These are phyloP conservation scores for Rhodocollybia butyracea DNA, from an alignment of 768 basidiomycete genomes.

Conservation along the genomic window DNA sequence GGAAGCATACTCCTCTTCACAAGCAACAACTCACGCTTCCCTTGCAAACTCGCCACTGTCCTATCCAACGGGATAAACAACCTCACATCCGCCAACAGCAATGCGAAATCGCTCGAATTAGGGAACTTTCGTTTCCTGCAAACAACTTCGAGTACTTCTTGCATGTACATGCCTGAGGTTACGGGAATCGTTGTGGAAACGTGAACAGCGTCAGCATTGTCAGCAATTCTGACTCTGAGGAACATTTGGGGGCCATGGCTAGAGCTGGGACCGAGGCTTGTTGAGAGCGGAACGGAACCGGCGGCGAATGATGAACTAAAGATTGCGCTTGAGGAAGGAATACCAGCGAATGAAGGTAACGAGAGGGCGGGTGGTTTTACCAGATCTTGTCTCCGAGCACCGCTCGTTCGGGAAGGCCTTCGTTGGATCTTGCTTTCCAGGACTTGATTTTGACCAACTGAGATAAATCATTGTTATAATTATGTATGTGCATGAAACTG, in stretches of 20 bases:
- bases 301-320: constrained; percentile 23
- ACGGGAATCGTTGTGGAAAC: constrained; percentile 89
- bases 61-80: constrained; percentile 89
- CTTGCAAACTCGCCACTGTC: constrained; percentile 93
- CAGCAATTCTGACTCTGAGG: constrained; percentile 77
- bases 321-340: constrained; percentile 19
- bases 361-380: constrained; percentile 36
- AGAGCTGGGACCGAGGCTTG: constrained; percentile 65
- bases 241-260: constrained; percentile 81
- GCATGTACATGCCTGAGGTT: constrained; percentile 97
- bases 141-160: constrained; percentile 87
- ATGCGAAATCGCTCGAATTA: constrained; percentile 78
- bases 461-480: not conserved
- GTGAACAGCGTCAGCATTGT: constrained; percentile 78
- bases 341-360: constrained; percentile 16
- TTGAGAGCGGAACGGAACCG: constrained; percentile 51
- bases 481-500: not conserved
- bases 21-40: constrained; percentile 78
- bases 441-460: constrained; percentile 69
- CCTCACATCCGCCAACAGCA: constrained; percentile 65
- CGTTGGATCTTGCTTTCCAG: constrained; percentile 52
- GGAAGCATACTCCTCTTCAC: constrained; percentile 77
- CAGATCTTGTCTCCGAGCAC: constrained; percentile 3
- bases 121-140: constrained; percentile 66
- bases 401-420: constrained; percentile 61